A percentile compares a stretch with the other conserved stretches of the same genome.
Conservation (phyloP, 768 basidiomycete genomes). For the Calocybe gangraenosa region DNA sequence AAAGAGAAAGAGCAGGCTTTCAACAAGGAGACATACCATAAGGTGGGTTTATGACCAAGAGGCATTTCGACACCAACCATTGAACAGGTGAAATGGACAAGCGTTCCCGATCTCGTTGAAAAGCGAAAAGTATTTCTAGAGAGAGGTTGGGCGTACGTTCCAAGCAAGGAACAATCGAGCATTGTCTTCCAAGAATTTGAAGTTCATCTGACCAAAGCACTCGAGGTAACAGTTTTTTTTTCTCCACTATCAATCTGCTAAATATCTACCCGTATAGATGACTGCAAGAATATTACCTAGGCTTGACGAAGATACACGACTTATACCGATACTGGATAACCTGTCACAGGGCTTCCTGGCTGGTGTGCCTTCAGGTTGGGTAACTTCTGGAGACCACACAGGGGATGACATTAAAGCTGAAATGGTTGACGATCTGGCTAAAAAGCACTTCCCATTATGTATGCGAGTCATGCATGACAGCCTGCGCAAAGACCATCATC, state of each 20-base stretch:
- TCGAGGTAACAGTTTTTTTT: conserved; percentile 53
- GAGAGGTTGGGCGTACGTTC: conserved; percentile 88
- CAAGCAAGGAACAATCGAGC: conserved; percentile 69
- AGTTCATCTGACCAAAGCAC: conserved; percentile 59
- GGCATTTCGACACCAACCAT: background rate
- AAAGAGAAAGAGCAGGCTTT: conserved; percentile 30
- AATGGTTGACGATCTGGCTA: conserved; percentile 86
- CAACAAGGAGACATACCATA: conserved; percentile 64
- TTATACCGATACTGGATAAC: conserved; percentile 86
- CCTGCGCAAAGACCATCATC: conserved; percentile 71
- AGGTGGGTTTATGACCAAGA: conserved; percentile 39
- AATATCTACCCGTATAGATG: conserved; percentile 39
- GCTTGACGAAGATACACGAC: conserved; percentile 90
- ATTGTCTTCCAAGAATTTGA: conserved; percentile 88
- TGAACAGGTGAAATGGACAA: conserved; percentile 88
- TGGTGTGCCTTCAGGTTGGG: conserved; percentile 85
- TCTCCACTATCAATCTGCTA: background rate
- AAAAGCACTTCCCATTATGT: conserved; percentile 91
- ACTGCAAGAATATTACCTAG: conserved; percentile 86
- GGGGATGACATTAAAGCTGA: conserved; percentile 82
- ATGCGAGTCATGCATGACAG: conserved; percentile 89
- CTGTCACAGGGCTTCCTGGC: conserved; percentile 92
- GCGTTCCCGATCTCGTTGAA: conserved; percentile 89
- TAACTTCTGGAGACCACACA: conserved; percentile 43
- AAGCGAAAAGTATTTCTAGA: conserved; percentile 73